Base-by-base conservation (phyloP, 2,329 filamentous ascomycete species). In the Exophiala alcalophila region DNA sequence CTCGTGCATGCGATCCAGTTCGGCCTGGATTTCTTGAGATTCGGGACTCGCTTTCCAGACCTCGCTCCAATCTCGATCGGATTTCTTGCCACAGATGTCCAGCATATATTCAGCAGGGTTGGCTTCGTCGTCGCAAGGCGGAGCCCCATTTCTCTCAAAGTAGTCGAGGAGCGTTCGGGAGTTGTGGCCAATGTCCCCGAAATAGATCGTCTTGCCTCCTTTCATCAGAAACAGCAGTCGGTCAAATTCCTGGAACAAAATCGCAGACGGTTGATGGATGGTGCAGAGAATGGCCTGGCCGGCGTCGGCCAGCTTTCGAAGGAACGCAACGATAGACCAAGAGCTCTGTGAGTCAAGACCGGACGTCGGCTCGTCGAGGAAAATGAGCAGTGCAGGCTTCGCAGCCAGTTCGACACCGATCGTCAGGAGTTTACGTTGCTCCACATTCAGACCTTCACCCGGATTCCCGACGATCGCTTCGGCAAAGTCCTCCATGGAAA, bases 391-490 rank as follows among this genome's bases (percentile, higher is more conserved):
- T 12, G 74, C 77, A 0, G 82, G 82, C 56, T 83, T 79, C 0
- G 82, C 81, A 5, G 81, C 81, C 1, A 86, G 74, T 63, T 97
- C 91, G 15, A 96, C 90, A 62, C 88, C 91, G 50, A 96, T 94
- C 0, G 88, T 95, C 7, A 95, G 73, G 53, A 87, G 81, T 61
- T 81, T 81, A 6, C 78, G 72, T 59, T 82, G 78, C 57, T 82
- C 78, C 20, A 76, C 72, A 47, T 77, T 77, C 38, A 77, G 61
- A 61, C 73, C 89, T 68, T 92, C 86, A 31, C 90, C 89, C 1
- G 86, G 86, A 24, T 89, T 82, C 70, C 90, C 90, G 40, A 96
- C 86, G 26, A 95, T 76, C 9, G 90, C 89, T 58, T 94, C 88
- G 5, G 88, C 86, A 56, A 91, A 94, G 36, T 88, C 81, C 48